Evolutionary conservation across 1,139 yeast genomes (phyloP).

Genomic region (Candida gigantensis): DNA sequence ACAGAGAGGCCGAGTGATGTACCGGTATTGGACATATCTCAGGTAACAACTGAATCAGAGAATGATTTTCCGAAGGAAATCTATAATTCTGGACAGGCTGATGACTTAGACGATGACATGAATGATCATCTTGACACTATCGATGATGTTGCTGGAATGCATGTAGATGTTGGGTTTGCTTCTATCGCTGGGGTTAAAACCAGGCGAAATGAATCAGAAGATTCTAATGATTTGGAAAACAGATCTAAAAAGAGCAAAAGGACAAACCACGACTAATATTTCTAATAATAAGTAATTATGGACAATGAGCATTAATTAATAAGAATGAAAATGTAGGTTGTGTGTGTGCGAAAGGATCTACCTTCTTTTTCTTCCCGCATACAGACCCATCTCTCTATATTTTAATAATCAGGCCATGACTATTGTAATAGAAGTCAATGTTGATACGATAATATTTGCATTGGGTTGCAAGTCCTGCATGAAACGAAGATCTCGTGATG

Average conservation of each 20-base stretch:
- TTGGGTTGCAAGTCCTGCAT: too few relatives aligned
- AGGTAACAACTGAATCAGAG: background rate
- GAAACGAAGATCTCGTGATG: too few relatives aligned
- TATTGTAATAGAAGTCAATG: too few relatives aligned
- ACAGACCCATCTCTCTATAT: too few relatives aligned
- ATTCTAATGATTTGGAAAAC: constrained; percentile 2
- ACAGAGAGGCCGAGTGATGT: constrained; percentile 13
- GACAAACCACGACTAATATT: constrained; percentile 1
- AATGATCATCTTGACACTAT: constrained; percentile 20
- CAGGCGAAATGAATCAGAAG: constrained; percentile 24
- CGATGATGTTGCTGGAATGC: constrained; percentile 41
- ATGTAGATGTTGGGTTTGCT: constrained; percentile 44
- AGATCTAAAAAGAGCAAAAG: constrained; percentile 3
- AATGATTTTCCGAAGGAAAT: constrained; percentile 11
- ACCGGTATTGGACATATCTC: constrained; percentile 4
- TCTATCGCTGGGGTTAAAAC: constrained; percentile 38
- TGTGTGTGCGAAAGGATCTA: constrained; percentile 7
- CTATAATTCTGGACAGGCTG: constrained; percentile 37
- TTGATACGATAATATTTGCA: too few relatives aligned
- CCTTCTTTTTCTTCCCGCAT: background rate
- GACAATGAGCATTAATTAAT: too few relatives aligned
- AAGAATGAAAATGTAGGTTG: too few relatives aligned
- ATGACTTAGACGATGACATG: constrained; percentile 37
- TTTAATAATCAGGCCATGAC: too few relatives aligned
- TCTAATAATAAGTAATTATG: too few relatives aligned